Base-by-base conservation (phyloP, 192 early-diverging fungal genomes). In the Rhizoclosmatium sp. region DNA sequence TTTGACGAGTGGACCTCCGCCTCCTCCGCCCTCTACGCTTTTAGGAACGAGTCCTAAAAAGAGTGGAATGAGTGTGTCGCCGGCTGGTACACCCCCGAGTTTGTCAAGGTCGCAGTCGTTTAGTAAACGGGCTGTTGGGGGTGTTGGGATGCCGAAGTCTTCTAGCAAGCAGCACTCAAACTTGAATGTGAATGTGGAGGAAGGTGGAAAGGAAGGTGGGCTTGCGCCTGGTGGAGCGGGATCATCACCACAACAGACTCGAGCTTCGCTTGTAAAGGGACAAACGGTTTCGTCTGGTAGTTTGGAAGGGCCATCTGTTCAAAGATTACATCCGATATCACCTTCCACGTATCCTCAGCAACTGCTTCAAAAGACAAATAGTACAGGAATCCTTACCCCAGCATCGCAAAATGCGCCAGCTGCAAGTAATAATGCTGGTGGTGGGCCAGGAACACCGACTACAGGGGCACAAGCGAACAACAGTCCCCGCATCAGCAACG, bases 151-250 rank as follows among this genome's bases (percentile, higher is more conserved):
- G 48, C n/a, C 10, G 64, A 14, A n/a, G 39, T 23, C 69, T 2
- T 62, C 76, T 4, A 51, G 44, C 2, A 69, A 81, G 45, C 56
- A 68, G 23, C 73, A 75, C 14, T 84, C 76, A 40, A 76, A 47
- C 23, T 73, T 69, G 42, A 70, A 78, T 69, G 69, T 85, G 56
- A 64, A n/a, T 45, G 58, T 65, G 19, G 58, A 12, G 14, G 47
- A 68, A 31, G 66, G 0, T 68, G 60, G 23, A 9, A 40, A 21
- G 7, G 60, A 56, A 56, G 1, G 54, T 56, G 54, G 31, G 31
- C 31, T 31, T 31, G 31, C 31, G 31, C 31, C 19, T 21, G 21
- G 39, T 1, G 7, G 0, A 19, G 60, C 60, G 60, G 60, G 60
- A 62, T 62, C 14, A 31, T 62, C 14, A 62, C 41, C 10, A 1